Base-by-base conservation (phyloP, 2,329 filamentous ascomycete species). In the Chrysosporium keratinophilum region DNA sequence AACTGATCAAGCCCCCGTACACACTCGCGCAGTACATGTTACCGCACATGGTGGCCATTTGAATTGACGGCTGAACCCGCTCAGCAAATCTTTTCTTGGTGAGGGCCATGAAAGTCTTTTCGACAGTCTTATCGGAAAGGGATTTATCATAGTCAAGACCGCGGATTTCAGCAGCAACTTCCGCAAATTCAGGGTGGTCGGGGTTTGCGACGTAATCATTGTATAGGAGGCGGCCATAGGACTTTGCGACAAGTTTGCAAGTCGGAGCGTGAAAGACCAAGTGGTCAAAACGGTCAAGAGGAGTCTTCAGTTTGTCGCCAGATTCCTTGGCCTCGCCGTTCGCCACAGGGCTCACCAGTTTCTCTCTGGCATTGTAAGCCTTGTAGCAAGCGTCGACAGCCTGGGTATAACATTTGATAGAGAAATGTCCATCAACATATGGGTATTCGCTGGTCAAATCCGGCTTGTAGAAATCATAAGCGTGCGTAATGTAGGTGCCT, bases 231-330 rank as follows among this genome's bases (percentile, higher is more conserved):
- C 87, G 85, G 56, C 81, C 87, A 67, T 89, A 93, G 15, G 85
- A 89, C 76, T 93, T 93, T 67, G 85, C 77, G 57, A 93, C 87
- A 55, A 89, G 78, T 77, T 93, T 93, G 84, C 87, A 93, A 59
- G 83, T 91, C 40, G 87, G 87, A 15, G 87, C 79, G 71, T 93
- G 87, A 82, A 90, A 93, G 57, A 82, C 72, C 67, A 93, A 72
- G 75, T 88, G 87, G 72, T 91, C 87, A 70, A 93, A 93, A 65
- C 85, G 83, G 71, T 91, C 87, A 56, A 93, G 73, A 47, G 78
- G 74, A 39, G 82, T 81, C 74, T 85, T 83, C 65, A 72, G 61
- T 54, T 69, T 66, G 42, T 71, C 69, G 15, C 65, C 59, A 48
- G 68, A 66, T 9, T 65, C 60, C 46, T 67, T 54, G 20, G 60